Evolutionary conservation across 2,329 filamentous ascomycete genomes (phyloP).

Genomic region (Colletotrichum sp.): DNA sequence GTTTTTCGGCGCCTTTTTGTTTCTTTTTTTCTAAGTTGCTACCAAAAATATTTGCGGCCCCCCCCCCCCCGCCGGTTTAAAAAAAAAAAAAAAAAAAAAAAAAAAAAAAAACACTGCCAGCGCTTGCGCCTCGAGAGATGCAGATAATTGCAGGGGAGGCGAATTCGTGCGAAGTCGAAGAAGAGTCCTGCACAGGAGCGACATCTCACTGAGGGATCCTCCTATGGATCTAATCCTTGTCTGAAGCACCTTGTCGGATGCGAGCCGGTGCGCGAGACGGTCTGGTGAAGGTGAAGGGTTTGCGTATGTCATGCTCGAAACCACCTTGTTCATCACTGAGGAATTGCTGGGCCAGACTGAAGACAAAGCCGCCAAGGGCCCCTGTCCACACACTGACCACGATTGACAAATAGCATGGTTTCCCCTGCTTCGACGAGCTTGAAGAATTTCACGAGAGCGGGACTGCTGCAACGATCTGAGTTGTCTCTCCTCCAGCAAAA

Average conservation of each 20-base stretch:
- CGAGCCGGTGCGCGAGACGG: background rate
- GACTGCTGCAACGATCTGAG: background rate
- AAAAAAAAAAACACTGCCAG: background rate
- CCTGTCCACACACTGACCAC: background rate
- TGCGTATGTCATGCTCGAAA: background rate
- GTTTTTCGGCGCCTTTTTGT: no score
- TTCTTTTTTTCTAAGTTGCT: no score
- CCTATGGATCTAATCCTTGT: background rate
- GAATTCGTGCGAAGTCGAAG: background rate
- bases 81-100: no score
- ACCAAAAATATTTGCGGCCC: no score
- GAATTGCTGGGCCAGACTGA: background rate
- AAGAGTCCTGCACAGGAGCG: background rate
- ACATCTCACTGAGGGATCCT: background rate
- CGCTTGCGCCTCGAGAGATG: background rate
- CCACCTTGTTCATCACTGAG: background rate
- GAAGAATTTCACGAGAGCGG: background rate
- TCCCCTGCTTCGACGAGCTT: constrained; percentile 3
- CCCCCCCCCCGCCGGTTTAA: no score
- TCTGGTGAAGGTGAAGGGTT: background rate
- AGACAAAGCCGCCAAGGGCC: background rate
- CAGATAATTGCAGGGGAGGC: background rate
- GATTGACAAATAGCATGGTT: constrained; percentile 20
- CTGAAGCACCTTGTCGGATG: background rate
- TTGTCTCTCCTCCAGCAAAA: background rate